Conservation (phyloP, 108 stramenopile genomes). For the Aurantiochytrium sp. region DNA sequence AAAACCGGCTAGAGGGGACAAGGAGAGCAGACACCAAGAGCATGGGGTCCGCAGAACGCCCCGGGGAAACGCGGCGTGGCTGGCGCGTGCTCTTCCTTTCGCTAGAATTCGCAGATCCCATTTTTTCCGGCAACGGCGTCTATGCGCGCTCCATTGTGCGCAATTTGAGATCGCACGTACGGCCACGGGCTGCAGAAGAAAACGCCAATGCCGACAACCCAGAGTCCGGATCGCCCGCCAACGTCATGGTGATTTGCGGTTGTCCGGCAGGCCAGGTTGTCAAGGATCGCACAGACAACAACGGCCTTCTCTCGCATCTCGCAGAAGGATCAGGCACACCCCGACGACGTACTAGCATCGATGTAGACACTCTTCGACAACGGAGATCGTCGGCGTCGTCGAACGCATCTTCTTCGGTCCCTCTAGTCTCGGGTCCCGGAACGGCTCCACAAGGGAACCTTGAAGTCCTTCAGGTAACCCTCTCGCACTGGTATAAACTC, state of each 20-base stretch:
- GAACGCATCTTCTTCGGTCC: too few species aligned
- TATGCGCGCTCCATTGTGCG: not conserved
- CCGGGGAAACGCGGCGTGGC: too few species aligned
- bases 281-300: not conserved
- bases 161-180: not conserved
- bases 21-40: too few species aligned
- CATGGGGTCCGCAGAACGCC: too few species aligned
- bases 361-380: not conserved
- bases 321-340: not conserved
- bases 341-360: not conserved
- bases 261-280: not conserved
- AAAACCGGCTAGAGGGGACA: too few species aligned
- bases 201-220: not conserved
- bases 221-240: not conserved
- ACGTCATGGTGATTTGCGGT: not conserved
- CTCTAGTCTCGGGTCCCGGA: not conserved
- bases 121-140: slow-evolving; percentile 8
- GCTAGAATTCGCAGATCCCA: not conserved
- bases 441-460: not conserved
- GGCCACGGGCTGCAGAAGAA: not conserved
- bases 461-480: not conserved
- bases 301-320: not conserved
- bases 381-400: not conserved
- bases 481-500: not conserved
- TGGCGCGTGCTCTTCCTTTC: too few species aligned